phyloP scores from a whole-genome alignment of 768 basidiomycete genomes.

The Pleurotus citrinopileatus region DNA sequence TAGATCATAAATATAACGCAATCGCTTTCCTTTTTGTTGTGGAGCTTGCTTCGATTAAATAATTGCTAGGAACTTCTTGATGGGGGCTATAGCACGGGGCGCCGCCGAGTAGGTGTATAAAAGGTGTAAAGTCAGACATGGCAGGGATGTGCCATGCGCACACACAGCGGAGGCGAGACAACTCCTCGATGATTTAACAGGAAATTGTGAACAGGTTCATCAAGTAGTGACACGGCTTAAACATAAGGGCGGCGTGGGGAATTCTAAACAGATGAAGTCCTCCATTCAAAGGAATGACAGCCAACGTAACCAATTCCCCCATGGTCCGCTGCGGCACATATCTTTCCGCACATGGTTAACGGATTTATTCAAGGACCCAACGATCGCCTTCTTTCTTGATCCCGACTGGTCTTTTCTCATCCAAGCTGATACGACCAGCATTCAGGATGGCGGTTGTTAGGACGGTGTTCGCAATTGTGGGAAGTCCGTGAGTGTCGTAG shows the following conservation, averaged over 20 bases:
- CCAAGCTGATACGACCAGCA: slow-evolving; percentile 85
- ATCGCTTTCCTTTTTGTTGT: slow-evolving; percentile 3
- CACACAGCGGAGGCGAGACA: neutral
- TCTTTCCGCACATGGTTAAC: neutral
- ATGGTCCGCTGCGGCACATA: neutral
- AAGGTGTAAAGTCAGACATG: no score
- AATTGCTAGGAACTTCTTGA: neutral
- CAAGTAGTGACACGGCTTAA: neutral
- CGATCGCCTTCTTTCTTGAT: slow-evolving; percentile 64
- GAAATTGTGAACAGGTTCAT: neutral
- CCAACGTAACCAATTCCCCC: neutral
- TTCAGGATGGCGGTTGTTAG: slow-evolving; percentile 86
- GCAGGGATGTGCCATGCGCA: no score
- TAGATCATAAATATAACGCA: neutral
- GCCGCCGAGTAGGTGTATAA: no score
- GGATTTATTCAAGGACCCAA: slow-evolving; percentile 65
- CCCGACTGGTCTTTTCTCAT: slow-evolving; percentile 82
- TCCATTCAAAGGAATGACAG: neutral
- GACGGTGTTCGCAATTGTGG: slow-evolving; percentile 88
- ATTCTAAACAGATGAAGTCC: no score
- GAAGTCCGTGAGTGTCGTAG: slow-evolving; percentile 78
- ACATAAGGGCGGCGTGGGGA: neutral
- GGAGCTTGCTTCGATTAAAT: neutral
- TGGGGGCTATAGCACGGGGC: neutral
- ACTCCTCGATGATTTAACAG: neutral